A percentile compares a stretch with the other conserved stretches of the same genome.
Conservation (phyloP, 169 alveolate species). For the Cytauxzoon felis region DNA sequence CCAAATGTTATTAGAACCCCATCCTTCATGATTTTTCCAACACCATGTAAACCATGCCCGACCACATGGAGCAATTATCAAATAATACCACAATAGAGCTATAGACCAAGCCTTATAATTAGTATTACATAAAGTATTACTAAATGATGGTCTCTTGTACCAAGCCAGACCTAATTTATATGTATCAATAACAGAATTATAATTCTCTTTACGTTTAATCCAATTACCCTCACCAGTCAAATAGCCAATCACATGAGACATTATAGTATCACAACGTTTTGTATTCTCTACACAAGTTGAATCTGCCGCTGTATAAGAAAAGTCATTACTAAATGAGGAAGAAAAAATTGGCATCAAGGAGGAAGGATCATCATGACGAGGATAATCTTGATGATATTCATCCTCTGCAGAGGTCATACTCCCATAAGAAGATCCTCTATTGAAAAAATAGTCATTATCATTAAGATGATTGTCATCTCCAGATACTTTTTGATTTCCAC, state of each 20-base stretch:
- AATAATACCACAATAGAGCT: slow-evolving; percentile 36
- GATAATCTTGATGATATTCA: neutral
- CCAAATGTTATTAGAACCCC: slow-evolving; percentile 56
- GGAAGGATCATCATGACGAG: neutral
- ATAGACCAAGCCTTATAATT: slow-evolving; percentile 24
- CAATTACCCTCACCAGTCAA: slow-evolving; percentile 53
- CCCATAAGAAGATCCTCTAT: neutral
- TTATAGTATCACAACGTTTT: slow-evolving; percentile 46
- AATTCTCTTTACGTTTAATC: slow-evolving; percentile 46
- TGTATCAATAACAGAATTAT: slow-evolving; percentile 59
- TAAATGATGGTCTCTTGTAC: slow-evolving; percentile 58
- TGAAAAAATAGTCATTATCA: neutral
- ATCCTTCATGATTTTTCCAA: slow-evolving; percentile 48
- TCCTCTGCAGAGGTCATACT: neutral
- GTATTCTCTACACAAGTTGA: slow-evolving; percentile 64
- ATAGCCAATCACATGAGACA: slow-evolving; percentile 48
- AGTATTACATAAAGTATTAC: slow-evolving; percentile 34
- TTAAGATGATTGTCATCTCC: neutral
- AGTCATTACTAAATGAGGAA: slow-evolving; percentile 34
- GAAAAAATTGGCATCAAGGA: slow-evolving; percentile 4
- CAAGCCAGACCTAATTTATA: slow-evolving; percentile 58
- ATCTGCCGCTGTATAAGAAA: slow-evolving; percentile 63
- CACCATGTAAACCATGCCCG: slow-evolving; percentile 55
- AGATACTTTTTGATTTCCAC: neutral
- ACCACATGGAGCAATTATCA: slow-evolving; percentile 30